phyloP scores from a whole-genome alignment of 2,329 filamentous ascomycete species.

The Knoxdaviesia capensis region DNA sequence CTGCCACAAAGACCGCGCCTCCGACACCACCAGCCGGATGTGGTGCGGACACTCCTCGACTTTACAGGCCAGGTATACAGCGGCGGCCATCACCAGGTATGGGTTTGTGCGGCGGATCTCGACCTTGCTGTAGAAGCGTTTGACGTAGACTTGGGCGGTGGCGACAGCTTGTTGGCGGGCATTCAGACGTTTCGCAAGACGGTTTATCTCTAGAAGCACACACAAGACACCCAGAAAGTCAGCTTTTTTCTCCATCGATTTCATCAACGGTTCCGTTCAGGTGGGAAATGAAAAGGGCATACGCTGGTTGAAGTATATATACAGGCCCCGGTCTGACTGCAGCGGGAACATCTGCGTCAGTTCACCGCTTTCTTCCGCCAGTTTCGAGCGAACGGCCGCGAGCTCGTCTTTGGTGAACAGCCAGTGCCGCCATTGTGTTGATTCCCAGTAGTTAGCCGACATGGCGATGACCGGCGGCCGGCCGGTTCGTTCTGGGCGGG shows the following conservation, averaged over 20 bases:
- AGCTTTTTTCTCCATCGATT: not conserved
- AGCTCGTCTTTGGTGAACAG: slow-evolving; percentile 73
- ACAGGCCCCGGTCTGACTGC: slow-evolving; percentile 62
- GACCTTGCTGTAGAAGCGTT: slow-evolving; percentile 79
- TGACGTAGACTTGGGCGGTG: slow-evolving; percentile 86
- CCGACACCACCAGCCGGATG: slow-evolving; percentile 73
- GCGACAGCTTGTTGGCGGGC: slow-evolving; percentile 83
- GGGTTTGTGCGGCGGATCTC: slow-evolving; percentile 87
- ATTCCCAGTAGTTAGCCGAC: slow-evolving; percentile 95
- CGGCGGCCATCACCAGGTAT: slow-evolving; percentile 80
- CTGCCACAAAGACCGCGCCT: slow-evolving; percentile 72
- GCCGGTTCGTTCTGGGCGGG: too few relatives aligned
- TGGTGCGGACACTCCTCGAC: slow-evolving; percentile 97
- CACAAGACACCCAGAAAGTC: not conserved
- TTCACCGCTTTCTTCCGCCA: slow-evolving; percentile 56
- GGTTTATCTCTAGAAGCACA: slow-evolving; percentile 44
- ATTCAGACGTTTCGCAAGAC: slow-evolving; percentile 65
- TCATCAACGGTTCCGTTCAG: not conserved
- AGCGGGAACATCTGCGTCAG: slow-evolving; percentile 64
- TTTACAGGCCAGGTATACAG: slow-evolving; percentile 88
- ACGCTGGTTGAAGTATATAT: slow-evolving; percentile 88
- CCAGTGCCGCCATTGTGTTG: slow-evolving; percentile 80
- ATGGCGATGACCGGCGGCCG: slow-evolving; percentile 23
- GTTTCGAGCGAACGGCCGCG: slow-evolving; percentile 49
- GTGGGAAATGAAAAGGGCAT: slow-evolving; percentile 12